Conservation (phyloP, 2,329 filamentous ascomycete species). For the Neonectria magnoliae region DNA sequence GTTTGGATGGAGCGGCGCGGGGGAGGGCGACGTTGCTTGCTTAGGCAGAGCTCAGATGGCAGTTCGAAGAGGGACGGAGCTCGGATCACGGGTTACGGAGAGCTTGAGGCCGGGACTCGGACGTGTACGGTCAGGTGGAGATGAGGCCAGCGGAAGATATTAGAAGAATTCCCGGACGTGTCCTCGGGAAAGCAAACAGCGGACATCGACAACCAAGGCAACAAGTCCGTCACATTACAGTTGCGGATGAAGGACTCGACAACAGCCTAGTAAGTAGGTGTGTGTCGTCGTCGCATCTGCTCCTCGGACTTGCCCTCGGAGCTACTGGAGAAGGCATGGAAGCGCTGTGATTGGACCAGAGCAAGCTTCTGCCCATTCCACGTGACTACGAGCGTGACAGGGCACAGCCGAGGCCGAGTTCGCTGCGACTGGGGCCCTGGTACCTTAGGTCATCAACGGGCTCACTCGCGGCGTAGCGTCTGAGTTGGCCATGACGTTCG, state of each 20-base stretch:
- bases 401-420: not conserved
- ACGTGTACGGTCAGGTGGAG: not conserved
- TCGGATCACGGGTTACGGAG: slow-evolving; percentile 29
- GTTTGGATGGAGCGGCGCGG: not conserved
- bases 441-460: slow-evolving; percentile 23
- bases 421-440: slow-evolving; percentile 5
- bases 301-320: slow-evolving; percentile 31
- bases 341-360: slow-evolving; percentile 33
- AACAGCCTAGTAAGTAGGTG: slow-evolving; percentile 6
- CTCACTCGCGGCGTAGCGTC: not conserved
- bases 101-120: not conserved
- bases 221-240: slow-evolving; percentile 19
- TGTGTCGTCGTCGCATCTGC: slow-evolving; percentile 32
- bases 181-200: slow-evolving; percentile 10
- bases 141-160: not conserved
- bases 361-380: fast-evolving
- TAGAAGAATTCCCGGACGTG: not conserved
- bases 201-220: slow-evolving; percentile 20
- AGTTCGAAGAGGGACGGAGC: slow-evolving; percentile 10
- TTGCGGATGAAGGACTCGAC: slow-evolving; percentile 28
- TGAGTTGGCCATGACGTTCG: slow-evolving; percentile 15
- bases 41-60: slow-evolving; percentile 11
- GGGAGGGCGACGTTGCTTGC: slow-evolving; percentile 6
- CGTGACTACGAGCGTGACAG: slow-evolving; percentile 27
- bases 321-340: slow-evolving; percentile 28